Evolutionary conservation across 208 protist species (phyloP).

Genomic region (Leishmania martiniquensis): DNA sequence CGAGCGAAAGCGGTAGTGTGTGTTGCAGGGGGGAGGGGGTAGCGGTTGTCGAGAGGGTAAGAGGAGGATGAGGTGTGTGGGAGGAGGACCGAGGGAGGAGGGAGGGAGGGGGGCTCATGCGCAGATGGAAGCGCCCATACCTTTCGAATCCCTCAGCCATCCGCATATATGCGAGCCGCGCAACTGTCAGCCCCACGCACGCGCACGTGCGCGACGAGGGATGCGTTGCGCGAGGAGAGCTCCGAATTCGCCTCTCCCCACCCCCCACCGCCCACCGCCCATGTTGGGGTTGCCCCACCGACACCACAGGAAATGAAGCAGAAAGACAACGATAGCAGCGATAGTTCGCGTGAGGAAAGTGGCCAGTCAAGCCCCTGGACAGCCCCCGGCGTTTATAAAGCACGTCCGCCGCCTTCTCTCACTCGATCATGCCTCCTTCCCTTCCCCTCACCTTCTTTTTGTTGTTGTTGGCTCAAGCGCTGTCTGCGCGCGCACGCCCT

Average conservation of each 20-base stretch:
- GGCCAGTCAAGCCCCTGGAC: neutral
- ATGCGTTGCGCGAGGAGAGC: neutral
- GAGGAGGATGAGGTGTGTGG: too few species aligned
- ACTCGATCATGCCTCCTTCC: too few species aligned
- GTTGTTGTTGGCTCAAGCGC: neutral
- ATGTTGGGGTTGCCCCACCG: neutral
- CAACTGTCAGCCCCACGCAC: neutral
- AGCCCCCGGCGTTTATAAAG: neutral
- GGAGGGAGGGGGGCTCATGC: neutral
- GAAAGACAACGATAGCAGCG: neutral
- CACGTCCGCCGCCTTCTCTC: neutral
- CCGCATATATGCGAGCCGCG: neutral
- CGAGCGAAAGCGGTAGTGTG: neutral
- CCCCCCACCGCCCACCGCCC: neutral
- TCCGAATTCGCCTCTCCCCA: slow-evolving; percentile 5
- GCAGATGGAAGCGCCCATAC: neutral
- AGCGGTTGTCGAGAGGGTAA: neutral
- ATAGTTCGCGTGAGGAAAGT: neutral
- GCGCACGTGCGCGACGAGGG: neutral
- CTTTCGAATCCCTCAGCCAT: neutral
- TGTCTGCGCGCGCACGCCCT: neutral
- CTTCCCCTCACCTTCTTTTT: neutral
- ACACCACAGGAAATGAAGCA: neutral
- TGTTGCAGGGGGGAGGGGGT: neutral
- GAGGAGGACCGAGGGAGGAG: neutral